A percentile compares a stretch with the other conserved stretches of the same genome.
Evolutionary conservation across 352 stramenopile species (phyloP).

Genomic region (Globisporangium carolinianum): DNA sequence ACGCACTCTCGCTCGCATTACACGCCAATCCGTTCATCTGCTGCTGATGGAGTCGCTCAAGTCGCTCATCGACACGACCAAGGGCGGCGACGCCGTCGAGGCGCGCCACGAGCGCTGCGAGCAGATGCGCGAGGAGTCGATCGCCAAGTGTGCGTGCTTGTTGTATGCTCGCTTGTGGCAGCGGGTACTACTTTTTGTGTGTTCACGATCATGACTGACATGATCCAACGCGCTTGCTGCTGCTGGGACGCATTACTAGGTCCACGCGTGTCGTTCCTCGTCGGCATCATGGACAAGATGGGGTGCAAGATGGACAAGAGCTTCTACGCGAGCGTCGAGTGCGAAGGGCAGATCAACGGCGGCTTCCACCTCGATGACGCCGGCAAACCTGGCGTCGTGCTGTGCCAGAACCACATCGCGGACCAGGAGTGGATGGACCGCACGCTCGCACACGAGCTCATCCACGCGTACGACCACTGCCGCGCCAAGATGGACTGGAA

Average conservation of each 20-base stretch:
- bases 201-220: background rate
- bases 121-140: constrained; percentile 57
- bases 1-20: no score
- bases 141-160: constrained; percentile 57
- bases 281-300: constrained; percentile 82
- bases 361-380: constrained; percentile 80
- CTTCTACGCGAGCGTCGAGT: constrained; percentile 82
- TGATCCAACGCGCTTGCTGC: background rate
- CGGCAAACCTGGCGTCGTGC: constrained; percentile 65
- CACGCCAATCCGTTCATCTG: no score
- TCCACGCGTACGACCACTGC: constrained; percentile 93
- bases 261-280: constrained; percentile 73
- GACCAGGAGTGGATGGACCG: constrained; percentile 90
- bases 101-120: constrained; percentile 44
- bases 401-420: constrained; percentile 90
- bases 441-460: constrained; percentile 90
- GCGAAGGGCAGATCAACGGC: constrained; percentile 80
- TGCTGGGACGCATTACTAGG: constrained; percentile 20
- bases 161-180: background rate
- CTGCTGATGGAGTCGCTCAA: constrained; percentile 60
- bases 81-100: constrained; percentile 28
- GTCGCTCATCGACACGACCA: constrained; percentile 37
- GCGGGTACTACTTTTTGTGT: no score
- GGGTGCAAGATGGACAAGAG: constrained; percentile 64
- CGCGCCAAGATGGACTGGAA: constrained; percentile 90